A percentile compares a stretch with the other conserved stretches of the same genome.
Evolutionary conservation across 2,329 filamentous ascomycete species (phyloP).

Genomic region (Phialophora macrospora): DNA sequence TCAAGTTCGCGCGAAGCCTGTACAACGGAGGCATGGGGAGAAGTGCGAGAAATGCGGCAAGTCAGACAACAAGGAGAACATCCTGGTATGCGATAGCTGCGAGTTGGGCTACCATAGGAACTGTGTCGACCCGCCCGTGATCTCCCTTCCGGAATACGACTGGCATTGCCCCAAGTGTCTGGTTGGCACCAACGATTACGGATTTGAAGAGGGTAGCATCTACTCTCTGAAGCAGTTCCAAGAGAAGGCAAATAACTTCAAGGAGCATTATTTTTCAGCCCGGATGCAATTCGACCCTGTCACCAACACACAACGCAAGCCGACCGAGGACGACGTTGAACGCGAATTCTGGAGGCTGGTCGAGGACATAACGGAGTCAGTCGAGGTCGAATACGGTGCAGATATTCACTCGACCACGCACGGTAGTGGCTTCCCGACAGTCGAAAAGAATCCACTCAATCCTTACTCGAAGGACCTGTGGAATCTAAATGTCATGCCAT

Average conservation of each 20-base stretch:
- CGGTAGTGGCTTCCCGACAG: conserved; percentile 92
- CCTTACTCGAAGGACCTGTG: conserved; percentile 87
- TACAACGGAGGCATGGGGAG: conserved; percentile 63
- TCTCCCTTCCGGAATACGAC: conserved; percentile 76
- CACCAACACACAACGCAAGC: conserved; percentile 76
- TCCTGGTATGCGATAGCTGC: conserved; percentile 88
- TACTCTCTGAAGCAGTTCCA: conserved; percentile 97
- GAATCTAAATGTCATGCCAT: conserved; percentile 92
- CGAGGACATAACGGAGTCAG: conserved; percentile 89
- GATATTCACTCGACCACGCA: conserved; percentile 98
- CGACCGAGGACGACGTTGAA: conserved; percentile 95
- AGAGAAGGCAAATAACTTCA: conserved; percentile 93
- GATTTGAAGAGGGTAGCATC: conserved; percentile 93
- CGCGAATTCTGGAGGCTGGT: conserved; percentile 96
- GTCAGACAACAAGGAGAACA: conserved; percentile 70
- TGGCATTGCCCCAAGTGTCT: conserved; percentile 97
- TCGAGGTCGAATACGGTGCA: conserved; percentile 96
- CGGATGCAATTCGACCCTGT: conserved; percentile 88
- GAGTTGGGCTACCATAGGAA: conserved; percentile 84
- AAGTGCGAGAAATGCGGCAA: conserved; percentile 87
- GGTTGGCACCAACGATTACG: conserved; percentile 94
- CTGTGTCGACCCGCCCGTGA: conserved; percentile 86
- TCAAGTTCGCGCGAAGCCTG: conserved; percentile 62
- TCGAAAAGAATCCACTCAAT: conserved; percentile 86
- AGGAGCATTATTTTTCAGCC: conserved; percentile 87